Percentiles rank a stretch among this genome's conserved stretches.
phyloP scores from a whole-genome alignment of 129 eudicot species.

The Chrysanthemum lavandulifolium region DNA sequence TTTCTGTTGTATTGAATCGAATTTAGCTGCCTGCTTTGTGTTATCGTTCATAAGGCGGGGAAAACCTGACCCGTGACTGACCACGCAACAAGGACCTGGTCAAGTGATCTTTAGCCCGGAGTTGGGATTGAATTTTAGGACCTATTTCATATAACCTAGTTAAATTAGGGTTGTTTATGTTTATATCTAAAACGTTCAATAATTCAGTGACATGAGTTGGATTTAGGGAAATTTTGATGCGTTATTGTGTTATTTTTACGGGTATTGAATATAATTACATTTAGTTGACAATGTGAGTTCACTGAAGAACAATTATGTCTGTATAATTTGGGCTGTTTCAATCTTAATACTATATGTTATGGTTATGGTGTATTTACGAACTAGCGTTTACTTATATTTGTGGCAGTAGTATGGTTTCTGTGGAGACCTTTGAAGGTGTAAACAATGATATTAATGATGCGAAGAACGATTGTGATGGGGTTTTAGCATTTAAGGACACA shows the following conservation, averaged over 20 bases:
- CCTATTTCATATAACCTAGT: background rate
- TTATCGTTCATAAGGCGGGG: background rate
- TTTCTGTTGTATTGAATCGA: background rate
- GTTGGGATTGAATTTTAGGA: too few relatives aligned
- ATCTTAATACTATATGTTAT: too few relatives aligned
- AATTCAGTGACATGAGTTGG: too few relatives aligned
- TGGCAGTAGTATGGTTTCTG: background rate
- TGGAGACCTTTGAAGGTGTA: background rate
- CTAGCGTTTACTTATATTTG: too few relatives aligned
- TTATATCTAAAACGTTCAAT: background rate
- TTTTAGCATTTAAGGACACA: constrained; percentile 8
- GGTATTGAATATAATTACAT: constrained; percentile 2
- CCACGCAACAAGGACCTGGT: too few relatives aligned
- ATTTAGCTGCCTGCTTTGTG: background rate
- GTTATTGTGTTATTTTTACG: background rate
- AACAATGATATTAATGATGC: background rate
- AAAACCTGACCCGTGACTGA: too few relatives aligned
- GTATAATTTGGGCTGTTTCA: too few relatives aligned
- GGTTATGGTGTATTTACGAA: too few relatives aligned
- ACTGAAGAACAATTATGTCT: too few relatives aligned
- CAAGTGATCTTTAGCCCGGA: too few relatives aligned
- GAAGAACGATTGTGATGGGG: background rate
- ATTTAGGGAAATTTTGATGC: background rate
- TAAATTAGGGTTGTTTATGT: constrained; percentile 1
- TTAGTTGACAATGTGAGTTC: background rate